Evolutionary conservation across 2,329 filamentous ascomycete genomes (phyloP).

Genomic region (Phaeosphaeriaceae sp.): DNA sequence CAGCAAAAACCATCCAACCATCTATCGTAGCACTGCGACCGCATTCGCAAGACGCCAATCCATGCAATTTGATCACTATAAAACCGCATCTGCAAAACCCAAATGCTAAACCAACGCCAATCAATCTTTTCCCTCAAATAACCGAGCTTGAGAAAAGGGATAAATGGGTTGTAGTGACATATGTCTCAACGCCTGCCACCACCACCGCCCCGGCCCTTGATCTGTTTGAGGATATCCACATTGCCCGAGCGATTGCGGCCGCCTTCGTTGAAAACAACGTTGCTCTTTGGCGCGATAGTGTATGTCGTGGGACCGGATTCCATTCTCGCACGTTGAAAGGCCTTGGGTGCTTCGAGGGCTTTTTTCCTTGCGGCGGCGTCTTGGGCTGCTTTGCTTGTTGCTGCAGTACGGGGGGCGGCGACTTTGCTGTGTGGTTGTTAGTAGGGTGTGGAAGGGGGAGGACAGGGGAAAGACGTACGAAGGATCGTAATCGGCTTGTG

Average conservation of each 20-base stretch:
- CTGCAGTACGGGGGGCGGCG: constrained; percentile 28
- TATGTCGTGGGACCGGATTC: constrained; percentile 66
- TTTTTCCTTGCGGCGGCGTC: constrained; percentile 51
- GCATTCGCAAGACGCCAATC: constrained; percentile 1
- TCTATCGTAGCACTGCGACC: too few species aligned
- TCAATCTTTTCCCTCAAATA: not conserved
- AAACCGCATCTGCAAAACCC: too few species aligned
- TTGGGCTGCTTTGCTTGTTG: constrained; percentile 43
- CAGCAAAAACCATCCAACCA: not conserved
- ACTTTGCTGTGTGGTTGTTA: constrained; percentile 22
- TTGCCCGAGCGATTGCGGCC: constrained; percentile 32
- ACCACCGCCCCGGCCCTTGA: constrained; percentile 30
- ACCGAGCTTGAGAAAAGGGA: too few species aligned
- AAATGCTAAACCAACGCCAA: not conserved
- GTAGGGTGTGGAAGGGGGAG: not conserved
- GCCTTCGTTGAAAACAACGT: constrained; percentile 46
- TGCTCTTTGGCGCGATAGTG: constrained; percentile 67
- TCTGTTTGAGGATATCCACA: constrained; percentile 41
- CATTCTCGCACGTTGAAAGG: constrained; percentile 64
- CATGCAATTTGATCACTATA: constrained; percentile 1
- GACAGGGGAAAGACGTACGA: constrained; percentile 45
- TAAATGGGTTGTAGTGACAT: too few species aligned
- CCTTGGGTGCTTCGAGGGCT: constrained; percentile 59
- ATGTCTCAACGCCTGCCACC: constrained; percentile 28
- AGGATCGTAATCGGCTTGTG: constrained; percentile 66